These are phyloP conservation scores for Pugionium dolabratum DNA, from an alignment of 345 rosid species.

Conservation along the genomic window DNA sequence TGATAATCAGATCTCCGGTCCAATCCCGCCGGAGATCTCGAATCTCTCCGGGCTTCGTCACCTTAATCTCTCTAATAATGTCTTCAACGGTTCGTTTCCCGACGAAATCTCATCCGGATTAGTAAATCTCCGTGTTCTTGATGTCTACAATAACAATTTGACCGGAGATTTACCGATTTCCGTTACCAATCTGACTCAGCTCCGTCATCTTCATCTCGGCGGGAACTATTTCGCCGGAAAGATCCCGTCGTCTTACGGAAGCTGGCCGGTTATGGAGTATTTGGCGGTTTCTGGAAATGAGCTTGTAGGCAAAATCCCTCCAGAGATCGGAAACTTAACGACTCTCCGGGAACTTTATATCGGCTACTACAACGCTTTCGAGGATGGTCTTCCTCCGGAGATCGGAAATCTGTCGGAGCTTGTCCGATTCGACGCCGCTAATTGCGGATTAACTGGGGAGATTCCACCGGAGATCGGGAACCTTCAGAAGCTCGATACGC, in stretches of 20 bases:
- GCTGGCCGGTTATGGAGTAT: slow-evolving; percentile 69
- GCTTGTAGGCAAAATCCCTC: slow-evolving; percentile 67
- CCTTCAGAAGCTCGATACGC: slow-evolving; percentile 73
- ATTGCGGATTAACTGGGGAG: slow-evolving; percentile 62
- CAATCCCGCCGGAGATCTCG: slow-evolving; percentile 65
- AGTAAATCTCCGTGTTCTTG: slow-evolving; percentile 67
- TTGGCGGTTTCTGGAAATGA: slow-evolving; percentile 82
- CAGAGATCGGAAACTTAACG: slow-evolving; percentile 72
- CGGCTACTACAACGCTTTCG: slow-evolving; percentile 76
- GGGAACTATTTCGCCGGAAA: slow-evolving; percentile 75
- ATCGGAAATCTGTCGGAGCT: slow-evolving; percentile 73
- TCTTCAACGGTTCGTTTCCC: slow-evolving; percentile 77
- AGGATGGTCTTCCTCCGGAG: slow-evolving; percentile 67
- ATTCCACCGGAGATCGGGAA: slow-evolving; percentile 66
- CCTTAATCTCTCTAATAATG: slow-evolving; percentile 76
- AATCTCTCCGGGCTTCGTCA: slow-evolving; percentile 56
- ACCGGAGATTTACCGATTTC: slow-evolving; percentile 71
- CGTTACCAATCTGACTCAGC: slow-evolving; percentile 61
- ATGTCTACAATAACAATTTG: slow-evolving; percentile 89
- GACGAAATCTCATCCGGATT: slow-evolving; percentile 52
- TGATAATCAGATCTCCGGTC: slow-evolving; percentile 62
- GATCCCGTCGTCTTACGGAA: slow-evolving; percentile 75
- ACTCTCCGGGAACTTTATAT: slow-evolving; percentile 68
- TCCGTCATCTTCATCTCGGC: slow-evolving; percentile 81
- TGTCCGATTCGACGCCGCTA: slow-evolving; percentile 68